Conservation (phyloP, 164 flowering plant species). For the Warburgia ugandensis region DNA sequence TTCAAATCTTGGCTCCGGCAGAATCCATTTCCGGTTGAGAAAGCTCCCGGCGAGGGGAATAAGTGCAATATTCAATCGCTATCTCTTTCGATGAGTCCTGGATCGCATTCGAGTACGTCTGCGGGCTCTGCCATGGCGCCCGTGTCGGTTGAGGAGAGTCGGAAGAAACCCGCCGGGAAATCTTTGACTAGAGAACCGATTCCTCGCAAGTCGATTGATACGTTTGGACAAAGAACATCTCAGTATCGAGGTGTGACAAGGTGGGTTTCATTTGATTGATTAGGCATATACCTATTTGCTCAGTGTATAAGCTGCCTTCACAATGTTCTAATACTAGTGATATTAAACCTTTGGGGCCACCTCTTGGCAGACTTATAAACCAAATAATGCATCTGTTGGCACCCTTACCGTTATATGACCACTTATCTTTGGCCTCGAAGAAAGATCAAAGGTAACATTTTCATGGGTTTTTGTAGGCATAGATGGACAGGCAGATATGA, state of each 20-base stretch:
- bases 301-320: background rate
- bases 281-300: background rate
- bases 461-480: slow-evolving; percentile 64
- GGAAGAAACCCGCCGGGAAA: slow-evolving; percentile 34
- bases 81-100: slow-evolving; percentile 43
- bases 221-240: slow-evolving; percentile 89
- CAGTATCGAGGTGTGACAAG: slow-evolving; percentile 92
- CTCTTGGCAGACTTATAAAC: too few relatives aligned
- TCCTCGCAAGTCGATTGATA: slow-evolving; percentile 69
- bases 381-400: background rate
- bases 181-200: slow-evolving; percentile 31
- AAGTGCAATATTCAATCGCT: slow-evolving; percentile 24
- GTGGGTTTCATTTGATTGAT: slow-evolving; percentile 16
- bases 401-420: background rate
- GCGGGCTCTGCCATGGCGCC: slow-evolving; percentile 7
- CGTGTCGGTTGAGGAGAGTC: slow-evolving; percentile 13
- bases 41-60: slow-evolving; percentile 7
- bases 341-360: too few relatives aligned
- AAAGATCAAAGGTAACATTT: background rate
- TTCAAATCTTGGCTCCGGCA: slow-evolving; percentile 63
- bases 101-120: slow-evolving; percentile 9
- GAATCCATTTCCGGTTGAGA: slow-evolving; percentile 18
- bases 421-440: background rate
- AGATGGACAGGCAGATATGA: slow-evolving; percentile 92
- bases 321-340: background rate